Conservation (phyloP, 2,329 filamentous ascomycete species). For the Ascochyta pisi region DNA sequence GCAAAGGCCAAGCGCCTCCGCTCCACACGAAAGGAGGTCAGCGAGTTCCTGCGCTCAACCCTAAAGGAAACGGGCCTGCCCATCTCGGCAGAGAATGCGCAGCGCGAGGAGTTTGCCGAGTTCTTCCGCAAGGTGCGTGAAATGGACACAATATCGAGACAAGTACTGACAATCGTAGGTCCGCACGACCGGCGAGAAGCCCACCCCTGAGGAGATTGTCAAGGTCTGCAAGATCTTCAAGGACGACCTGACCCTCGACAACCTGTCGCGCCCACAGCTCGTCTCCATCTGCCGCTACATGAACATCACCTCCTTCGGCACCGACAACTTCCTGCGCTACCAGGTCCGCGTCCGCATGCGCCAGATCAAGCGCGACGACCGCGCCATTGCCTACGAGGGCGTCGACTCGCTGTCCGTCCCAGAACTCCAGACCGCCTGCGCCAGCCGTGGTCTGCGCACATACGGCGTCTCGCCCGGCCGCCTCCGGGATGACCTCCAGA, state of each 20-base stretch:
- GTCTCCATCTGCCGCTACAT: constrained; percentile 99
- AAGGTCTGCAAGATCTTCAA: constrained; percentile 99
- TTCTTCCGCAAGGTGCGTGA: constrained; percentile 89
- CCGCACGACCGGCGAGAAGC: constrained; percentile 85
- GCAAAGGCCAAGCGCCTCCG: constrained; percentile 82
- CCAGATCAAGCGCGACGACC: constrained; percentile 98
- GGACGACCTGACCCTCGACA: constrained; percentile 96
- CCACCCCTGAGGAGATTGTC: constrained; percentile 89
- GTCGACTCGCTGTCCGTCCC: constrained; percentile 91
- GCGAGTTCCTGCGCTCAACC: constrained; percentile 85
- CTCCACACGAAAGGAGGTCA: constrained; percentile 91
- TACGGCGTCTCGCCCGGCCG: constrained; percentile 89
- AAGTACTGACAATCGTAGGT: constrained; percentile 39
- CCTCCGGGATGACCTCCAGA: constrained; percentile 86
- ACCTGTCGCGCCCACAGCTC: constrained; percentile 91
- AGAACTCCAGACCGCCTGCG: constrained; percentile 91
- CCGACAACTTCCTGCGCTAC: constrained; percentile 97
- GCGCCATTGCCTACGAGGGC: constrained; percentile 90
- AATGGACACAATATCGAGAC: neutral
- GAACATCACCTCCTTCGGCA: constrained; percentile 96
- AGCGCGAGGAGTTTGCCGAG: constrained; percentile 91
- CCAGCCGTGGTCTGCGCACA: constrained; percentile 89
- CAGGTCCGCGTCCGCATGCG: constrained; percentile 97
- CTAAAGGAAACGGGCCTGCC: constrained; percentile 93
- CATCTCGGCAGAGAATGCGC: constrained; percentile 80